Conservation (phyloP, 2,329 filamentous ascomycete genomes). For the Colletotrichum australisinense region DNA sequence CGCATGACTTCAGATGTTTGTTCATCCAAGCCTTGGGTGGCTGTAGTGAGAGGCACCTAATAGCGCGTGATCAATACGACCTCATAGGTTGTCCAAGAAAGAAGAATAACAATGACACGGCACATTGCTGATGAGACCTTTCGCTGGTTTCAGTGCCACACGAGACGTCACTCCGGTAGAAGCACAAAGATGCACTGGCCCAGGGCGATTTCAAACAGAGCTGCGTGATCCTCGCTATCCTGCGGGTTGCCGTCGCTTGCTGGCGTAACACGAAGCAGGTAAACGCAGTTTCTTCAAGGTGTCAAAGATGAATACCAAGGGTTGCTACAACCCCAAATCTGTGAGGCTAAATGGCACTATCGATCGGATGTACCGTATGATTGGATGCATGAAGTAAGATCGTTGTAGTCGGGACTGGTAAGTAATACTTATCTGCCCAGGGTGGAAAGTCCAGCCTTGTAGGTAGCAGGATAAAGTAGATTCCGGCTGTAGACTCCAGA, state of each 20-base stretch:
- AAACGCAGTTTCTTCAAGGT: background rate
- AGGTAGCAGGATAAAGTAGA: background rate
- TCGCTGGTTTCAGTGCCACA: slow-evolving; percentile 46
- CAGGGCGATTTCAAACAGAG: background rate
- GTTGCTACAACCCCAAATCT: slow-evolving; percentile 69
- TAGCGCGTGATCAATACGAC: background rate
- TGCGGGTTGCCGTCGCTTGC: background rate
- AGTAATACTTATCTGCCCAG: no score
- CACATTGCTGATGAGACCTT: slow-evolving; percentile 60
- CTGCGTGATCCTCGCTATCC: background rate
- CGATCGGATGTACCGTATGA: slow-evolving; percentile 61
- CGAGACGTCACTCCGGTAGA: background rate
- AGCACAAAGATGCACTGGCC: background rate
- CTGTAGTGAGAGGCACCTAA: background rate
- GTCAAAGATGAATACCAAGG: slow-evolving; percentile 66
- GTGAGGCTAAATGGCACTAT: slow-evolving; percentile 76
- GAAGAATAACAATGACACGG: no score
- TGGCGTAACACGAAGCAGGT: background rate
- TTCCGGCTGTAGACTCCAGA: background rate
- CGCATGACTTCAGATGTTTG: background rate
- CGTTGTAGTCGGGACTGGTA: no score
- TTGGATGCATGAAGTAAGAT: background rate
- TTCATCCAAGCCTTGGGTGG: background rate
- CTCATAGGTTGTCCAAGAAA: background rate
- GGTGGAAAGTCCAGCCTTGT: no score